Evolutionary conservation across 306 rosid species (phyloP), one percentile per base, ranked within the genome.

Genomic region (Nissolia schottii): DNA sequence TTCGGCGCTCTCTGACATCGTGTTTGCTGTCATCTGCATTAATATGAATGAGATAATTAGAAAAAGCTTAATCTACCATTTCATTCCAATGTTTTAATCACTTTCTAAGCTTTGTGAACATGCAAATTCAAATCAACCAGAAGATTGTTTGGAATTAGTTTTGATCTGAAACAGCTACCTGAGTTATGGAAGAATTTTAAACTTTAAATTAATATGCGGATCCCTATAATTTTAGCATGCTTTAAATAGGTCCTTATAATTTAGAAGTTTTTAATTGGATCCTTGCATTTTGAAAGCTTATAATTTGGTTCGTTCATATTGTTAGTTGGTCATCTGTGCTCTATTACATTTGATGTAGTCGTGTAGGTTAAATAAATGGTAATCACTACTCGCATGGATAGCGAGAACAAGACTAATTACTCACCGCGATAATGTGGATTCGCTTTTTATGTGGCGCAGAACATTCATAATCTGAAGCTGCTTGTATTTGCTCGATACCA

Each of bases 1-100:
- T 3, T 87, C 98, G 18, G 98, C 94, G 68, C 97, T 93, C 82
- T 93, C 98, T 5, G 96, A 78, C 82, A 89, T 66, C 61, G 97
- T 81, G 77, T 93, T 91, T 70, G 98, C 97, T 64, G 98, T 93
- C 97, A 93, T 91, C 98, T 93, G 92, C 84, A 86, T 70, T 8
- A 18, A 31, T 10, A 80, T 48, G 19, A 43, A n/a, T n/a, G 16
- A 25, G 14, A 48, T 16, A 4, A 2, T 38, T n/a, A 28, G 41
- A 35, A 46, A 37, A 57, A 51, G 25, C 20, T 64, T 55, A 31
- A 35, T 46, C 46, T 46, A 53, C 45, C 8, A 7, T 49, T 74
- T 28, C 15, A 1, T 8, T 60, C 38, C 51, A 50, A 50, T 50
- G 51, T 20, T 49, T 35, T 22, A 62, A 60, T 34, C 16, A 73